Conservation (phyloP, 768 basidiomycete species). For the Gymnopilus junonius region DNA sequence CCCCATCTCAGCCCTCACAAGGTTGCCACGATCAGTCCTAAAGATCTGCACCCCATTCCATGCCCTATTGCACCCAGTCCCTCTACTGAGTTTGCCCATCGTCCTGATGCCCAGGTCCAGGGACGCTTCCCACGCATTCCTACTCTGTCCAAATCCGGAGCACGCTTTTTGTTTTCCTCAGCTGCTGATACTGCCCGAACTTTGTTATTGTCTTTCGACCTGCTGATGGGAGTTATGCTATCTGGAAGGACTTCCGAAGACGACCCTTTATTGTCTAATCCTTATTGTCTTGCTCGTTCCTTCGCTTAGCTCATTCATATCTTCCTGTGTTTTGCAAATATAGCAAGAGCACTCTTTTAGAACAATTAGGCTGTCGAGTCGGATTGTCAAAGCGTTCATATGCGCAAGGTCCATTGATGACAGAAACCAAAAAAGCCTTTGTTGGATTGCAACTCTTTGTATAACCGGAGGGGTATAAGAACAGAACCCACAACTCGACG, state of each 20-base stretch:
- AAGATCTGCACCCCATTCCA: not conserved
- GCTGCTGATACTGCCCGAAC: not conserved
- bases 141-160: conserved; percentile 16
- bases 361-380: conserved; percentile 19
- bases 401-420: not conserved
- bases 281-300: conserved; percentile 14
- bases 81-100: not conserved
- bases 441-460: not conserved
- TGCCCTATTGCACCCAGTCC: not conserved
- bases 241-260: not conserved
- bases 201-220: conserved; percentile 24
- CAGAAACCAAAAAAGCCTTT: not conserved
- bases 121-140: conserved; percentile 8
- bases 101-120: not conserved
- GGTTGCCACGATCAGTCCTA: not conserved
- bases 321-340: conserved; percentile 2
- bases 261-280: conserved; percentile 10
- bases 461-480: conserved; percentile 7
- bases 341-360: conserved; percentile 7
- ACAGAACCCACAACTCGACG: not conserved
- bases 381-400: not conserved
- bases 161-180: conserved; percentile 28
- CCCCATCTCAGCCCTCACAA: not conserved
- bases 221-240: conserved; percentile 6
- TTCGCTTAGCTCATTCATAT: not conserved